Conservation (phyloP, 1,139 yeast species). For the Geotrichum restrictum region DNA sequence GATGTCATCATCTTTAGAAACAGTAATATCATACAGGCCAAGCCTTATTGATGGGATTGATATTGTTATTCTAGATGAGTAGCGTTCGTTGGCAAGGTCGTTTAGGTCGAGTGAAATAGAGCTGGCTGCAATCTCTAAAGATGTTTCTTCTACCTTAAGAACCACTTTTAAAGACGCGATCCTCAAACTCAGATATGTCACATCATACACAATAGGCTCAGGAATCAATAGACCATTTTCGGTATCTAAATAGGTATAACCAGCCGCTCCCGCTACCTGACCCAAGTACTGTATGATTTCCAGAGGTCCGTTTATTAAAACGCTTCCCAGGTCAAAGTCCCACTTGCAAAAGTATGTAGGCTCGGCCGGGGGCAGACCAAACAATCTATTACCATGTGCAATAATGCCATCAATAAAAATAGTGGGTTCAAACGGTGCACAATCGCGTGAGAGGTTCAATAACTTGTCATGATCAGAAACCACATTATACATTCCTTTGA, state of each 20-base stretch:
- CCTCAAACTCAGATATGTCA: constrained; percentile 50
- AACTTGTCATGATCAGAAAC: constrained; percentile 26
- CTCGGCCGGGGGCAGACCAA: constrained; percentile 85
- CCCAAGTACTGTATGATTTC: constrained; percentile 47
- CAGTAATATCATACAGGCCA: constrained; percentile 33
- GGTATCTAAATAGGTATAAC: constrained; percentile 61
- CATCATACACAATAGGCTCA: constrained; percentile 60
- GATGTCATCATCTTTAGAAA: constrained; percentile 7
- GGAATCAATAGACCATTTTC: constrained; percentile 68
- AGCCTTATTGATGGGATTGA: constrained; percentile 48
- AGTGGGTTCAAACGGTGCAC: constrained; percentile 38
- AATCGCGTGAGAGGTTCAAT: constrained; percentile 28
- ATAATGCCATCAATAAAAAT: constrained; percentile 59
- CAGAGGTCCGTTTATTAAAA: constrained; percentile 53
- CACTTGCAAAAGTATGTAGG: constrained; percentile 87
- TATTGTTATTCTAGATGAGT: constrained; percentile 53
- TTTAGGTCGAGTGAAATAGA: constrained; percentile 50
- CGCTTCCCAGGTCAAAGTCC: constrained; percentile 69
- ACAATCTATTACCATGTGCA: constrained; percentile 84
- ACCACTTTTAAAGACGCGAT: constrained; percentile 30
- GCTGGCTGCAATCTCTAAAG: constrained; percentile 33
- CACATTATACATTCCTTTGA: constrained; percentile 32
- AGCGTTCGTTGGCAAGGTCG: constrained; percentile 67
- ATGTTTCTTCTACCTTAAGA: constrained; percentile 35
- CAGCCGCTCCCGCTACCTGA: constrained; percentile 48